Base-by-base conservation (phyloP, 1,284 basidiomycete genomes). In the Rhodotorula sp. region DNA sequence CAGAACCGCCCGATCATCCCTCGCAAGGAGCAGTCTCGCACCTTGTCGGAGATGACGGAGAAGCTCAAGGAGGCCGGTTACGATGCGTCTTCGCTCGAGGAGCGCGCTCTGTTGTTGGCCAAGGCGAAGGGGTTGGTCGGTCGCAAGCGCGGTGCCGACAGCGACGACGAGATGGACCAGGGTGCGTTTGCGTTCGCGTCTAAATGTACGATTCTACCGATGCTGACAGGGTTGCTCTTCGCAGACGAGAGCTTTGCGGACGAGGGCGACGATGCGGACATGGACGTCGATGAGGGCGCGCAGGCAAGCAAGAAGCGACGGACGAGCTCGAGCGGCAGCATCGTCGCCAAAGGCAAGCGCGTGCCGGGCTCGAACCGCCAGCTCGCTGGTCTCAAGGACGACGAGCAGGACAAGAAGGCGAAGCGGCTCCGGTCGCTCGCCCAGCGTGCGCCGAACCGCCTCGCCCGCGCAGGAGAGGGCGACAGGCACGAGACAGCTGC, bases 1-100 rank as follows among this genome's bases (percentile, higher is more conserved):
- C 93, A 92, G 85, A 92, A 94, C 83, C 86, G 88, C 76, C 84
- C 92, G 10, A 85, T 87, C 58, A 86, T 96, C 18, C 93, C 92
- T 10, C 89, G 94, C 64, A 94, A 92, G 62, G 89, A 78, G 67
- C 88, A 89, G 67, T 85, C 91, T 71, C 88, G 92, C 65, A 92
- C 92, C n/a, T 83, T 99, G 48, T 85, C 86, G 60, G 92, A 97
- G 79, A 87, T 99, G 79, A 88, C 90, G 51, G 81, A 85, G 18
- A 88, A 87, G 77, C 83, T 99, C 81, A 91, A 89, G 47, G 87
- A 88, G 76, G 90, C 91, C 16, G 95, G 96, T 0, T 86, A 93
- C 74, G 92, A 99, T 80, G 91, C 95, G 9, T 89, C 88, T 74
- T 86, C 87, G 64, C 88, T 99, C 76, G 87, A 94, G 79, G 91